phyloP scores from a whole-genome alignment of 108 stramenopile species.

The Epithemia pelagica region DNA sequence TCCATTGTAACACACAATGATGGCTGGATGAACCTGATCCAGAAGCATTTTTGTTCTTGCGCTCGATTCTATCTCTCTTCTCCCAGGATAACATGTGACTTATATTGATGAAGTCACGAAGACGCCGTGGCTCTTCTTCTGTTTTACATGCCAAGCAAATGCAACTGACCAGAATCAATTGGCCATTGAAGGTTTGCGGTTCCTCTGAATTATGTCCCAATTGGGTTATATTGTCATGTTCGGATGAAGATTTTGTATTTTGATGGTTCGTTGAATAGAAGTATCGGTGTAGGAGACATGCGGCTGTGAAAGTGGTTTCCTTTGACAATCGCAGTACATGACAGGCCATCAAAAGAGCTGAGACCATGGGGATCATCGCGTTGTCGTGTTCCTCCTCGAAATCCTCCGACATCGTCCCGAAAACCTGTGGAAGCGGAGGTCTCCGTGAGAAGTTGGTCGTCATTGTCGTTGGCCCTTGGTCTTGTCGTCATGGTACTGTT shows the following conservation, averaged over 20 bases:
- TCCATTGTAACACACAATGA: constrained; percentile 1
- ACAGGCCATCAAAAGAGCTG: constrained; percentile 21
- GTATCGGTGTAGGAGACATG: constrained; percentile 61
- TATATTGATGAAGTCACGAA: constrained; percentile 70
- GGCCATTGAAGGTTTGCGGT: constrained; percentile 25
- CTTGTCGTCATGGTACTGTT: too few relatives aligned
- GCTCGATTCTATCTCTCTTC: neutral
- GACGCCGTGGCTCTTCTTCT: constrained; percentile 68
- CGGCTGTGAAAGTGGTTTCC: constrained; percentile 53
- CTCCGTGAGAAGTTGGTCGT: too few relatives aligned
- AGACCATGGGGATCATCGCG: neutral
- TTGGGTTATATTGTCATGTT: too few relatives aligned
- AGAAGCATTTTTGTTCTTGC: neutral
- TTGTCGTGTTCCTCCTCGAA: too few relatives aligned
- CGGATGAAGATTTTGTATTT: too few relatives aligned
- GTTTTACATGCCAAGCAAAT: constrained; percentile 67
- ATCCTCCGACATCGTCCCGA: too few relatives aligned
- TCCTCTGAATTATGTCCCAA: too few relatives aligned
- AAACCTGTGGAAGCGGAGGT: too few relatives aligned
- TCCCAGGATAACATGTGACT: neutral
- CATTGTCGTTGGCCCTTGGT: too few relatives aligned
- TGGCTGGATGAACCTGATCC: neutral
- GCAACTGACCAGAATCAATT: constrained; percentile 55
- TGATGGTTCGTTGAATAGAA: too few relatives aligned
- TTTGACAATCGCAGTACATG: constrained; percentile 43